phyloP scores from a whole-genome alignment of 768 basidiomycete species.

The Mycena amicta region DNA sequence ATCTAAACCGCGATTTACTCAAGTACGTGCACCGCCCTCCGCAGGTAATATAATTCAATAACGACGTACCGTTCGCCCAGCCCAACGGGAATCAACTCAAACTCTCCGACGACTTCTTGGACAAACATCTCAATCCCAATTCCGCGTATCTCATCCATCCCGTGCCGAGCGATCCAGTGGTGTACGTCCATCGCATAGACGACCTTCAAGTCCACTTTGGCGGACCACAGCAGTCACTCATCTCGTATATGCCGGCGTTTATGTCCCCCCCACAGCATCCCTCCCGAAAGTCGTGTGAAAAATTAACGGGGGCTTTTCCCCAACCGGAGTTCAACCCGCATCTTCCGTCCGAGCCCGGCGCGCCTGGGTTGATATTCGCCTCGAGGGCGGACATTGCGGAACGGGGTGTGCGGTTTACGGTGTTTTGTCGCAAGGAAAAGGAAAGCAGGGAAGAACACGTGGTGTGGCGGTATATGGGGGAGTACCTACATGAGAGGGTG shows the following conservation, averaged over 20 bases:
- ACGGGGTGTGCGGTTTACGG: not conserved
- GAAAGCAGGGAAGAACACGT: not conserved
- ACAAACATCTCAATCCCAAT: not conserved
- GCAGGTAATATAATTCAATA: not conserved
- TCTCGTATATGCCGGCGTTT: not conserved
- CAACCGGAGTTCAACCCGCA: not conserved
- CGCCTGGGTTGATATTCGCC: not conserved
- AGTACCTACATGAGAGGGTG: constrained; percentile 23
- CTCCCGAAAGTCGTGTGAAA: not conserved
- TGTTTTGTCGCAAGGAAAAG: not conserved
- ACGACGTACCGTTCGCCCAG: not conserved
- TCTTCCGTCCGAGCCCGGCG: not conserved
- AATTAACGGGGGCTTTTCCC: not conserved
- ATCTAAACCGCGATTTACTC: not conserved
- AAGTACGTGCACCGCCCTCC: no score
- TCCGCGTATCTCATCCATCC: not conserved
- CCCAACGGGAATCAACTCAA: not conserved
- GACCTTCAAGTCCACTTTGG: not conserved
- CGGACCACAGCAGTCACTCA: not conserved
- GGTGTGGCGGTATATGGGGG: constrained; percentile 31
- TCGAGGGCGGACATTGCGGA: not conserved
- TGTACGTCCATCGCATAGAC: not conserved
- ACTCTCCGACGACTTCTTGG: not conserved
- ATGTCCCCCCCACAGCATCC: no score
- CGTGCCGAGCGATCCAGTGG: not conserved